Evolutionary conservation across 306 rosid species (phyloP), one percentile per base, ranked within the genome.

Genomic region (Acacia crassicarpa): DNA sequence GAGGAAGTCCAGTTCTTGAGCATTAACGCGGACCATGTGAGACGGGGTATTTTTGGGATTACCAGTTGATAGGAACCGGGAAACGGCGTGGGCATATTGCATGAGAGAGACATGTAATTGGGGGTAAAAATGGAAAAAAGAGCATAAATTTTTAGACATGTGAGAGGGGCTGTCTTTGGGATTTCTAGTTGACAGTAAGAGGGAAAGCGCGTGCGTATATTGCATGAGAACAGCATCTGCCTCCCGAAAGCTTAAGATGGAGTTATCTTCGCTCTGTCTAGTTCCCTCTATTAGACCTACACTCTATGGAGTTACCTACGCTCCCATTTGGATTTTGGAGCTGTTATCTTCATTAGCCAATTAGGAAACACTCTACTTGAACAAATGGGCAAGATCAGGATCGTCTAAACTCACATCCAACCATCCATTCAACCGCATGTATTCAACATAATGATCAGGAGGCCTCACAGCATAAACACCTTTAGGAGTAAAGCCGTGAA

Each of bases 351-450:
- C 40, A 44, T 51, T 23, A 8, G 22, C 40, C 59, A 25, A 33
- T 45, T 6, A 20, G 46, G 51, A 63, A 51, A 6, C 10, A 9
- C 8, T 78, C 83, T 88, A 89, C 86, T 87, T 93, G 86, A 93
- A 84, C 20, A 93, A 71, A 79, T 84, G 95, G 30, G 90, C 91
- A 3, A 91, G 86, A 80, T 88, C 91, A 48, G 92, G 94, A 85
- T 93, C 95, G 77, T 87, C 83, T 80, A 91, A 63, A 69, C 87
- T 81, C 83, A 91, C 89, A 79, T 91, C 97, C 84, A 91, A 79
- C 92, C 87, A 90, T 44, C 95, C 97, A 82, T 85, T 87, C 78
- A 93, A 75, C 79, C 82, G 87, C 97, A 93, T 93, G 81, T 81
- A 90, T 81, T 91, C 95, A 40, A 88, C 77, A 59, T 93, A 91